phyloP scores from a whole-genome alignment of 371 early-diverging fungal species.

The Blakeslea trispora region DNA sequence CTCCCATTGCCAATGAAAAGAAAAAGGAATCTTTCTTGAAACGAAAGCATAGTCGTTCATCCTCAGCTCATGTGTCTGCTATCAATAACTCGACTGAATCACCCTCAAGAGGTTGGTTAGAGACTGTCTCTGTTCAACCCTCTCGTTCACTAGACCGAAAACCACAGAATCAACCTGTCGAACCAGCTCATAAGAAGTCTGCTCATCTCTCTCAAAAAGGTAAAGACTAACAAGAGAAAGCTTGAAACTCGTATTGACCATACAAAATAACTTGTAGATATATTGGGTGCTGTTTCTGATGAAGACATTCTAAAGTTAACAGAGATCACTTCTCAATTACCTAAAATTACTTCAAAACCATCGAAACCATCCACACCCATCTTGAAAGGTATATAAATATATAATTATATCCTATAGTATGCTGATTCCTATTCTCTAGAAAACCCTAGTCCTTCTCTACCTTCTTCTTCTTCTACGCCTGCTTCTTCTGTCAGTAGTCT shows the following conservation, averaged over 20 bases:
- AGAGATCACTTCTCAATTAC: conserved; percentile 30
- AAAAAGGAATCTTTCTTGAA: too few species aligned
- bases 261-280: too few species aligned
- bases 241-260: not conserved
- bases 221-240: not conserved
- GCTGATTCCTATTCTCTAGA: too few species aligned
- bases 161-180: not conserved
- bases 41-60: too few species aligned
- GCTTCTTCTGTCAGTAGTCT: conserved; percentile 3
- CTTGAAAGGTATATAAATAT: not conserved
- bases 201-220: conserved; percentile 5
- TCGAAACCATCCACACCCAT: conserved; percentile 2
- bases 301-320: conserved; percentile 47
- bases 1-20: too few species aligned
- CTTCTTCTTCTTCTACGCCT: too few species aligned
- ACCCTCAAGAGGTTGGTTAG: conserved; percentile 32
- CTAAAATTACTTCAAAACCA: conserved; percentile 19
- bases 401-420: too few species aligned
- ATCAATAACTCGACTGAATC: too few species aligned
- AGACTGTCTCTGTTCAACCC: conserved; percentile 14
- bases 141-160: conserved; percentile 25
- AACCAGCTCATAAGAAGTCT: conserved; percentile 1
- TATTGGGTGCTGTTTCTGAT: conserved; percentile 42
- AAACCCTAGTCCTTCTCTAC: too few species aligned
- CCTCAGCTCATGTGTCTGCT: too few species aligned